Evolutionary conservation across 345 rosid genomes (phyloP).

Genomic region (Syzygium aqueum): DNA sequence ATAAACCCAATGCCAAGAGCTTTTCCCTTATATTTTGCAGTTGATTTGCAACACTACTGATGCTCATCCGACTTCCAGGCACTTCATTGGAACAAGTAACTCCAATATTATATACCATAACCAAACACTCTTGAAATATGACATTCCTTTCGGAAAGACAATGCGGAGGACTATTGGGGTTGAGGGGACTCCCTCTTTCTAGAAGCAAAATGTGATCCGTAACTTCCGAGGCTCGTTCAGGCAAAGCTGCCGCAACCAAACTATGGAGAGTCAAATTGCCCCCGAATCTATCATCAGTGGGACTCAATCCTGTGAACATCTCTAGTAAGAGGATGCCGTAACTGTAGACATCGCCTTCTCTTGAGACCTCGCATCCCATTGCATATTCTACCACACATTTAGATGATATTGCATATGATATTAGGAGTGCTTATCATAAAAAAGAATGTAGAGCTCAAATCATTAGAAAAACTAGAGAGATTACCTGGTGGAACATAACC

Average conservation of each 20-base stretch:
- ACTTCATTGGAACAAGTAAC: neutral
- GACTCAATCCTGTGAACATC: neutral
- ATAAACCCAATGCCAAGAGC: neutral
- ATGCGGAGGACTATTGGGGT: neutral
- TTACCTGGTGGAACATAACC: neutral
- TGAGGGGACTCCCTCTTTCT: rapidly evolving
- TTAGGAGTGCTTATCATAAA: no score
- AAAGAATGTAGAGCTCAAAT: no score
- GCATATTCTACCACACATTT: neutral
- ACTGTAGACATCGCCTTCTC: neutral
- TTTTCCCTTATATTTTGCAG: neutral
- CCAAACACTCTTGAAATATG: neutral
- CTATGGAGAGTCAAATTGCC: neutral
- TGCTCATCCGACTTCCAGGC: neutral
- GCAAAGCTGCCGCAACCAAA: neutral
- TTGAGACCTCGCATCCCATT: neutral
- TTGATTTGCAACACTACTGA: neutral
- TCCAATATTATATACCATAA: neutral
- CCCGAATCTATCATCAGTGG: rapidly evolving
- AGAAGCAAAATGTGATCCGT: rapidly evolving
- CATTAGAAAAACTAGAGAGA: no score
- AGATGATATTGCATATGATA: neutral
- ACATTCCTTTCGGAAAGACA: neutral
- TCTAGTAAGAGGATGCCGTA: neutral
- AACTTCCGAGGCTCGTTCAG: neutral